Evolutionary conservation across 768 basidiomycete species (phyloP), one percentile per base, ranked within the genome.

Genomic region (Trametes cubensis): DNA sequence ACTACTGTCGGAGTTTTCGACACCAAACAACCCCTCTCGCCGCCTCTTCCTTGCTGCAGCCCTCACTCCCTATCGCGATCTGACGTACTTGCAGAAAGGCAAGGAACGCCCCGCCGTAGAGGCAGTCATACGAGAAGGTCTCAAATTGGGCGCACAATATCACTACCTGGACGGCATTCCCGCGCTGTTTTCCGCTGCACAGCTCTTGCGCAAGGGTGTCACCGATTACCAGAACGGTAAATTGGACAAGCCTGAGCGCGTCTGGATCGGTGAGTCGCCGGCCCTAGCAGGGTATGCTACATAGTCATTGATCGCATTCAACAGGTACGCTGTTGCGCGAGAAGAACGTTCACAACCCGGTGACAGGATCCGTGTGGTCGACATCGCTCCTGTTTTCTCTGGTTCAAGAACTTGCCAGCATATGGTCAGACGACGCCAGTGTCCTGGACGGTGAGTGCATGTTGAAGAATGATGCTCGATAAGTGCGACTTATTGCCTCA

Each of bases 81-180:
- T 89, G 17, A 83, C 80, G 4, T 90, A 86, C 68, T 69, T 64
- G 17, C 86, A 89, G 64, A 94, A 92, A 73, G 83, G 85, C 48
- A 91, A 84, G 67, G 69, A 71, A 0, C 76, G 82, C 11, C 78
- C 81, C 7, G 83, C 85, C 0, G 80, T 88, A 6, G 87, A 90
- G 56, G 84, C 84, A 30, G 86, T 88, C 28, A 81, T 98, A 38
- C 83, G 90, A 50, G 92, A 96, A 49, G 90, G 91, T 6, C 74
- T 97, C 60, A 98, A 95, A 72, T 80, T 94, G 26, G 92, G 92
- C 11, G 79, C 81, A 20, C 88, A 90, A 67, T 85, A 89, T 63
- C 87, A 91, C 69, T 92, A 85, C 64, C 74, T 90, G 18, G 90
- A 89, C 69, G 93, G 90, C 20, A 83, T 91, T 46, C 90, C 89